A percentile compares a stretch with the other conserved stretches of the same genome.
Conservation (phyloP, 768 basidiomycete genomes). For the Obba rivulosa region DNA sequence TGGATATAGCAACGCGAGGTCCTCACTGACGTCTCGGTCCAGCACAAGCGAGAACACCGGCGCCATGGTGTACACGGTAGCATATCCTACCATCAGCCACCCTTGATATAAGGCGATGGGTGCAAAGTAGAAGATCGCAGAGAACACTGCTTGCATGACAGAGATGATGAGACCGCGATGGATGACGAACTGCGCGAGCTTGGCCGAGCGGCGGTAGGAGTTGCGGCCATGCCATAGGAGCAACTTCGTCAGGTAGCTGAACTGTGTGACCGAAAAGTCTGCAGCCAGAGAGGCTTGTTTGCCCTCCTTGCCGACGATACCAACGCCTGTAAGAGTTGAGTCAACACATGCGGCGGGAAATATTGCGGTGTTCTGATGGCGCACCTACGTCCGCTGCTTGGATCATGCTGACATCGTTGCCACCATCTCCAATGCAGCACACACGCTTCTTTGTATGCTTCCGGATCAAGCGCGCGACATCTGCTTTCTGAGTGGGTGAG, state of each 20-base stretch:
- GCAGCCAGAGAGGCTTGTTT: conserved; percentile 99
- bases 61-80: conserved; percentile 96
- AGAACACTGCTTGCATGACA: conserved; percentile 96
- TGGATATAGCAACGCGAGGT: conserved; percentile 91
- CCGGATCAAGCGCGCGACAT: conserved; percentile 91
- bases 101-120: conserved; percentile 98
- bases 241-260: conserved; percentile 91
- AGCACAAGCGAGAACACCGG: conserved; percentile 97
- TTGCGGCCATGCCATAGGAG: conserved; percentile 99
- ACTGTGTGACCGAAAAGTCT: conserved; percentile 97
- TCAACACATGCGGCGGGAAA: neutral
- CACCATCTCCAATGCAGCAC: conserved; percentile 98
- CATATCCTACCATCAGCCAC: conserved; percentile 96
- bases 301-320: conserved; percentile 98
- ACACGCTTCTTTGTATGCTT: conserved; percentile 89
- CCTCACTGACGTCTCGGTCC: conserved; percentile 93
- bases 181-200: conserved; percentile 97
- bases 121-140: conserved; percentile 88
- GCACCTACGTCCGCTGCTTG: conserved; percentile 96
- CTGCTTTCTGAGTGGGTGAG: conserved; percentile 98
- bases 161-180: conserved; percentile 96
- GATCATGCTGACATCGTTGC: conserved; percentile 99
- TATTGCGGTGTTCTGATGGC: conserved; percentile 20
- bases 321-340: conserved; percentile 56
- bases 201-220: conserved; percentile 96